Percentiles rank a stretch among this genome's conserved stretches.
These are phyloP conservation scores for Ophiostoma sp. DNA, from an alignment of 2,329 filamentous ascomycete genomes.

Conservation along the genomic window DNA sequence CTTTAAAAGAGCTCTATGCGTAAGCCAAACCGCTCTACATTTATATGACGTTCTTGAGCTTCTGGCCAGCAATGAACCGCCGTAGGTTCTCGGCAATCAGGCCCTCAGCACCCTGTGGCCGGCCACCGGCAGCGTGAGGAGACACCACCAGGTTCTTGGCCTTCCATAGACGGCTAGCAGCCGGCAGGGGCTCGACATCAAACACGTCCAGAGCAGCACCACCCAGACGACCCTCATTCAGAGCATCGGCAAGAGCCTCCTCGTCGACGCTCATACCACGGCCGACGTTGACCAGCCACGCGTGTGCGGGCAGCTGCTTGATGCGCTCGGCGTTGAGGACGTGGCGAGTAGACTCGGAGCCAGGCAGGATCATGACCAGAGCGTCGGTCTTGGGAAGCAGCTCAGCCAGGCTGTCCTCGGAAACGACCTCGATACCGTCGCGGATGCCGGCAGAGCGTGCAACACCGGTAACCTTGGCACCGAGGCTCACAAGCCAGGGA, in stretches of 20 bases:
- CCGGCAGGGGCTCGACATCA: conserved; percentile 40
- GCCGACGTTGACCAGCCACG: conserved; percentile 43
- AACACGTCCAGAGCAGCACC: conserved; percentile 49
- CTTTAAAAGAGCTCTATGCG: background rate
- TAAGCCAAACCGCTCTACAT: background rate
- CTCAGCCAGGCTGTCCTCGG: conserved; percentile 38
- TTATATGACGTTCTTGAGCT: conserved; percentile 47
- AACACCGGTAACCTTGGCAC: conserved; percentile 54
- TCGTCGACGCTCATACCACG: conserved; percentile 47
- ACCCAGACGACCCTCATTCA: conserved; percentile 41
- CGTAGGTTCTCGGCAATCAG: conserved; percentile 59
- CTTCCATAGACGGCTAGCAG: conserved; percentile 33
- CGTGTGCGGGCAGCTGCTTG: conserved; percentile 38
- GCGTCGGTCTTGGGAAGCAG: conserved; percentile 43
- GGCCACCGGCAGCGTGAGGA: conserved; percentile 46
- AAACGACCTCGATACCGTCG: conserved; percentile 41
- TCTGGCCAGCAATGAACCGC: conserved; percentile 53
- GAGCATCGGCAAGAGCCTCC: conserved; percentile 44
- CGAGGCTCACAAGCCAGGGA: conserved; percentile 40
- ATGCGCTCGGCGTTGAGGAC: conserved; percentile 39
- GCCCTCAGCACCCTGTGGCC: conserved; percentile 55
- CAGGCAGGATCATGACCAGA: conserved; percentile 46
- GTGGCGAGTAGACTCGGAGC: conserved; percentile 38
- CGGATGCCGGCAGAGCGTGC: conserved; percentile 54
- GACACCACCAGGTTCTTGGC: conserved; percentile 29